These are phyloP conservation scores for Rhododendron griersonianum DNA, from an alignment of 148 eudicot species.

Conservation along the genomic window DNA sequence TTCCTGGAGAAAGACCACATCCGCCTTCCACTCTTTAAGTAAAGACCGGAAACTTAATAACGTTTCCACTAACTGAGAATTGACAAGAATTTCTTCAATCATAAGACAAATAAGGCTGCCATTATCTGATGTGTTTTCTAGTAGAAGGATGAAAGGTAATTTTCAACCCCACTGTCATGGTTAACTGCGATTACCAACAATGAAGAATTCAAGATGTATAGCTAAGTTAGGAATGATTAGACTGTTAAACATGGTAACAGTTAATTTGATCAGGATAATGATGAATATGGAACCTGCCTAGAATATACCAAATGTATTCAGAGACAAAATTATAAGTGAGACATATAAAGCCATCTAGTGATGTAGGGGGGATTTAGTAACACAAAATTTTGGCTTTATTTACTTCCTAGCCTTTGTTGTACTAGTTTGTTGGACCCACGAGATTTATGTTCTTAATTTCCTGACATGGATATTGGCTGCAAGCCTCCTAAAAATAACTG, in stretches of 20 bases:
- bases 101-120: background rate
- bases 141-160: background rate
- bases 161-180: background rate
- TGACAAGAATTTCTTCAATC: background rate
- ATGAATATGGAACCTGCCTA: background rate
- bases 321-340: background rate
- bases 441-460: background rate
- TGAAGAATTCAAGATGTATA: background rate
- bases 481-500: background rate
- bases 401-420: background rate
- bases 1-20: too few species aligned
- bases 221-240: background rate
- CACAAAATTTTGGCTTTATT: background rate
- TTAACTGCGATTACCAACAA: background rate
- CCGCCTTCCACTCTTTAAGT: too few species aligned
- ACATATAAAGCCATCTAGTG: background rate
- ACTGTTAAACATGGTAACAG: background rate
- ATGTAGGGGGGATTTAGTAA: background rate
- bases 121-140: background rate
- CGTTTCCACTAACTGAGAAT: background rate
- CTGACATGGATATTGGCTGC: background rate
- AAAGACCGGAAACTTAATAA: background rate
- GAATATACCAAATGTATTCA: background rate
- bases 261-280: background rate
- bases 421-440: background rate